Evolutionary conservation across 1,284 basidiomycete species (phyloP).

Genomic region (Blastosporella zonata): DNA sequence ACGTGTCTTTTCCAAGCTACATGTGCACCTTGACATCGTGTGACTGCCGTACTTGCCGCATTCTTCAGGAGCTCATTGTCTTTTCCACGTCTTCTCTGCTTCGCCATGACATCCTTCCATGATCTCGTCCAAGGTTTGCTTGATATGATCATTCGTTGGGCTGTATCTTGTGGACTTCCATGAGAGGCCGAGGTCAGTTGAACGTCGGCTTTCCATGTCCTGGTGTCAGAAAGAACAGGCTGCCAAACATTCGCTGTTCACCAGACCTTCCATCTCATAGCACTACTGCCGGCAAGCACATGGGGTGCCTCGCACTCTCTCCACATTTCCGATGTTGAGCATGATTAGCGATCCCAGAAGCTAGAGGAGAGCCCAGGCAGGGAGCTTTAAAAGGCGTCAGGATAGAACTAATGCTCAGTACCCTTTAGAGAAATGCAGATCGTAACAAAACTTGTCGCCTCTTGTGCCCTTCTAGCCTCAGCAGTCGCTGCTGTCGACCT

Average conservation of each 20-base stretch:
- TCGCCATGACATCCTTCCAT: slow-evolving; percentile 4
- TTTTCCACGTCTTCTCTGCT: slow-evolving; percentile 8
- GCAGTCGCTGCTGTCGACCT: slow-evolving; percentile 10
- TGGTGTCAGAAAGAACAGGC: slow-evolving; percentile 3
- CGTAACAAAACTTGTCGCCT: slow-evolving; percentile 1
- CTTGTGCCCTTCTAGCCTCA: slow-evolving; percentile 2
- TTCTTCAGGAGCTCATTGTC: slow-evolving; percentile 2
- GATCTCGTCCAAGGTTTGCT: slow-evolving; percentile 4
- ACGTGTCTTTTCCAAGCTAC: not conserved
- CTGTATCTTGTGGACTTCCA: not conserved
- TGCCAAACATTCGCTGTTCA: slow-evolving; percentile 5
- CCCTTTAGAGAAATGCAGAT: slow-evolving; percentile 1
- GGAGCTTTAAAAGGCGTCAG: slow-evolving; percentile 5
- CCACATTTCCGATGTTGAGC: slow-evolving; percentile 7
- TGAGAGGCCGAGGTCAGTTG: not conserved
- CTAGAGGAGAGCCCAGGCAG: not conserved
- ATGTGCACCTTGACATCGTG: not conserved
- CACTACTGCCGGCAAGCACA: not conserved
- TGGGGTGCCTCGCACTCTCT: slow-evolving; percentile 4
- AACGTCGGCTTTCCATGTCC: slow-evolving; percentile 7
- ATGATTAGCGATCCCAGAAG: slow-evolving; percentile 1
- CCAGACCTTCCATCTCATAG: not conserved
- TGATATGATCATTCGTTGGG: slow-evolving; percentile 11
- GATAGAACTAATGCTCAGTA: not conserved
- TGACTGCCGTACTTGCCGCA: not conserved